Evolutionary conservation across 192 early-diverging fungal species (phyloP), one percentile per base, ranked within the genome.

Genomic region (Linnemannia elongata): DNA sequence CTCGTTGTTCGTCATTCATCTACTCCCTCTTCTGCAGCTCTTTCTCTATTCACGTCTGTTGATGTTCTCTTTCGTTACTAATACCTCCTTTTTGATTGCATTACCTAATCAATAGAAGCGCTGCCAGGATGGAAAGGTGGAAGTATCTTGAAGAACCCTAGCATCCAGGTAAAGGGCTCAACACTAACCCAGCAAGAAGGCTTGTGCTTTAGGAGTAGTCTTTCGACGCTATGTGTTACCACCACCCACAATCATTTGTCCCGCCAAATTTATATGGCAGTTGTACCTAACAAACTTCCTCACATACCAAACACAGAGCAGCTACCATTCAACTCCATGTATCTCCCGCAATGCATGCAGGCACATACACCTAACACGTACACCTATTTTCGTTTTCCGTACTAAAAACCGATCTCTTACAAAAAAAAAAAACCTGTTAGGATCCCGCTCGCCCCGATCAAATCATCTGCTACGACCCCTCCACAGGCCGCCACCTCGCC

Each of bases 401-500:
- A 66, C 6, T 8, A 30, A 44, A 44, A 82, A 35, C 15, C 2
- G 27, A 18, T 35, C 6, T 27, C 60, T 22, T 60, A n/a, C 35
- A 38, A 4, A 38, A 35, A 38, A n/a, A 38, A 4, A 38, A 35
- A 38, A n/a, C 24, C 60, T 12, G 18, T 47, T 76, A 93, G 92
- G 86, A 91, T 55, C 81, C 85, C 35, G 47, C 77, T 27, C 88
- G 92, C 54, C 93, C 92, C 2, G 81, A 81, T 15, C 88, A 88
- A 36, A 97, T 97, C 82, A 90, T 93, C 35, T 97, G 96, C 83
- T 97, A 94, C 79, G 97, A 97, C 49, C 97, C 97, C 13, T 92
- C 97, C 39, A 97, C 97, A 27, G 97, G 96, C 24, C 90, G 93
- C 60, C 92, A 91, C 27, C 91, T 97, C 36, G 93, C 91, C 36